phyloP scores from a whole-genome alignment of 768 basidiomycete species.

The Phlebiopsis gigantea region DNA sequence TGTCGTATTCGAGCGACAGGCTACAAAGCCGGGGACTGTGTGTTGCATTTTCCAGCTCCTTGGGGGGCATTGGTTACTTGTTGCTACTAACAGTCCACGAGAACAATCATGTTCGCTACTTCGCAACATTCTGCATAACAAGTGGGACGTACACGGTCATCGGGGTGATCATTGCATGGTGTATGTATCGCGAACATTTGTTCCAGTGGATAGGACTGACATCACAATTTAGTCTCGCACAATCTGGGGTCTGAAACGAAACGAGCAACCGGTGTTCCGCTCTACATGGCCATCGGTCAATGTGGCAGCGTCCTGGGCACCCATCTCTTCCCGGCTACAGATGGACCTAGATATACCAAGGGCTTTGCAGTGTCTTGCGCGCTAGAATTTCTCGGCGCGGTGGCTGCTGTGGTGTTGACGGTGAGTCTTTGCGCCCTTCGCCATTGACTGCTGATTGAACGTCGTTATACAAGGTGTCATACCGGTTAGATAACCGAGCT shows the following conservation, averaged over 20 bases:
- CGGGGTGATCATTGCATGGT: constrained; percentile 74
- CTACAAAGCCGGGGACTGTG: constrained; percentile 55
- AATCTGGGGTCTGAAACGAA: constrained; percentile 44
- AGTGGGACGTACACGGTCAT: constrained; percentile 75
- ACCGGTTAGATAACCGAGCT: constrained; percentile 13
- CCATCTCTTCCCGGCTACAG: constrained; percentile 36
- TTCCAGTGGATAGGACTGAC: not conserved
- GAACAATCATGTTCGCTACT: constrained; percentile 65
- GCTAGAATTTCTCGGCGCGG: constrained; percentile 16
- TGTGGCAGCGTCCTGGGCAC: constrained; percentile 36
- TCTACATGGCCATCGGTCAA: constrained; percentile 39
- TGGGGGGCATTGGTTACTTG: constrained; percentile 59
- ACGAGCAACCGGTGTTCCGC: constrained; percentile 35
- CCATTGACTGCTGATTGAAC: not conserved
- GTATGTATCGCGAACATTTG: constrained; percentile 32
- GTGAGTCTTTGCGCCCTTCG: constrained; percentile 6
- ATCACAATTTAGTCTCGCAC: constrained; percentile 22
- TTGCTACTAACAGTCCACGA: constrained; percentile 48
- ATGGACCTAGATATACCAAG: constrained; percentile 33
- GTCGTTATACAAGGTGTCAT: constrained; percentile 6
- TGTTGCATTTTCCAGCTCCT: constrained; percentile 37
- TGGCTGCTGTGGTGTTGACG: constrained; percentile 16
- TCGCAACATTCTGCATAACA: constrained; percentile 73
- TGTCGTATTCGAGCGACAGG: constrained; percentile 61
- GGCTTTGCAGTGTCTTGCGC: constrained; percentile 21